These are phyloP conservation scores for Rhizomucor pusillus DNA, from an alignment of 371 early-diverging fungal species.

Conservation along the genomic window DNA sequence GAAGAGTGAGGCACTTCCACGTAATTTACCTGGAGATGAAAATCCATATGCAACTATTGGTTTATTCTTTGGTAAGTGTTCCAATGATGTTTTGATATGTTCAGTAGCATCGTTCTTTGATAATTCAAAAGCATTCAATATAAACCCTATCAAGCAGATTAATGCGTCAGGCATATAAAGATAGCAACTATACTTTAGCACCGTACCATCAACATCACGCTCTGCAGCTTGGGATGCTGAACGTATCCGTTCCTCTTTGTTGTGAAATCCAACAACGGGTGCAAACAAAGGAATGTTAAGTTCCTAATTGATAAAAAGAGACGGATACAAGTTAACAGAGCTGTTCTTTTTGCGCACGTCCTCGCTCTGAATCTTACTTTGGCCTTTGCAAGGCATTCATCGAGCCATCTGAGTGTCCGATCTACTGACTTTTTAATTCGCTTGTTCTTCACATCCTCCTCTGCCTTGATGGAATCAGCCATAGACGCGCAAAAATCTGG, in stretches of 20 bases:
- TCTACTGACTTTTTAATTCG: slow-evolving; percentile 66
- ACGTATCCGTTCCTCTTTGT: slow-evolving; percentile 52
- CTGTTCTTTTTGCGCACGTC: not conserved
- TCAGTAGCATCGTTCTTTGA: slow-evolving; percentile 11
- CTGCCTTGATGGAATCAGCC: slow-evolving; percentile 42
- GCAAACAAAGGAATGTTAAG: slow-evolving; percentile 53
- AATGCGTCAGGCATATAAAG: not conserved
- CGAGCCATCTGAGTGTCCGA: slow-evolving; percentile 64
- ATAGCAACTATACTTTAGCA: not conserved
- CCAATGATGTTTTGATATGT: slow-evolving; percentile 30
- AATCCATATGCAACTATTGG: slow-evolving; percentile 50
- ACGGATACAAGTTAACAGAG: no score
- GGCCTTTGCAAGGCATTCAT: slow-evolving; percentile 26
- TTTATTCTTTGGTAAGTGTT: slow-evolving; percentile 39
- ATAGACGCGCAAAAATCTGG: slow-evolving; percentile 56
- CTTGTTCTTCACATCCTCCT: slow-evolving; percentile 50
- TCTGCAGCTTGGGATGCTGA: slow-evolving; percentile 57
- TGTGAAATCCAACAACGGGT: slow-evolving; percentile 52
- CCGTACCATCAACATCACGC: slow-evolving; percentile 51
- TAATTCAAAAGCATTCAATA: slow-evolving; percentile 38
- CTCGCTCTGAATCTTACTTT: slow-evolving; percentile 12
- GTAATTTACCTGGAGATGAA: slow-evolving; percentile 33
- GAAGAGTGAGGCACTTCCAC: no score
- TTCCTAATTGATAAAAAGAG: slow-evolving; percentile 7
- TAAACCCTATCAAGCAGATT: slow-evolving; percentile 24